Evolutionary conservation across 1,284 basidiomycete species (phyloP).

Genomic region (Tilletia indica): DNA sequence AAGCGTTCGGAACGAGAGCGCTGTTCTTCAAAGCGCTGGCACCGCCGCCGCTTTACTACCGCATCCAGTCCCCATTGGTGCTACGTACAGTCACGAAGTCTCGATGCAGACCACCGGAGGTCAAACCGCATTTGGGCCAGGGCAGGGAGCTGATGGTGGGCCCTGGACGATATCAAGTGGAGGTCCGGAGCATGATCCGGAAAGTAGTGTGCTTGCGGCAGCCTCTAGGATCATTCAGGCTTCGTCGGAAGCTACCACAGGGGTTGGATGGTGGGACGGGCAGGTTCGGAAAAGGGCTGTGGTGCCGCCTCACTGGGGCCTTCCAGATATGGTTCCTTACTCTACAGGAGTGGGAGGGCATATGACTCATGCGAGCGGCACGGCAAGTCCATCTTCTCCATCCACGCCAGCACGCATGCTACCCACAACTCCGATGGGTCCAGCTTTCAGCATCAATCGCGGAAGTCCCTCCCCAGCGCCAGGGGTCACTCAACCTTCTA

Average conservation of each 20-base stretch:
- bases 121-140: slow-evolving; percentile 7
- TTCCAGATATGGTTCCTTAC: slow-evolving; percentile 4
- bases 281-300: background rate
- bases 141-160: slow-evolving; percentile 13
- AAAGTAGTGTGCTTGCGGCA: background rate
- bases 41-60: background rate
- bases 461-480: background rate
- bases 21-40: background rate
- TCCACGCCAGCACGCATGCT: background rate
- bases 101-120: background rate
- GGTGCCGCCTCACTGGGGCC: background rate
- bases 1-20: background rate
- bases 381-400: background rate
- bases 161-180: background rate
- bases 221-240: background rate
- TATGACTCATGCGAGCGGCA: background rate
- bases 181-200: background rate
- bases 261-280: background rate
- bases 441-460: background rate
- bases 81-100: slow-evolving; percentile 12
- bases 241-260: no score
- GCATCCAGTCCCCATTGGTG: background rate
- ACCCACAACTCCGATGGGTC: background rate
- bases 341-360: background rate
- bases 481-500: slow-evolving; percentile 2